phyloP scores from a whole-genome alignment of 1,284 basidiomycete genomes.

The Sphaerobolus stellatus region DNA sequence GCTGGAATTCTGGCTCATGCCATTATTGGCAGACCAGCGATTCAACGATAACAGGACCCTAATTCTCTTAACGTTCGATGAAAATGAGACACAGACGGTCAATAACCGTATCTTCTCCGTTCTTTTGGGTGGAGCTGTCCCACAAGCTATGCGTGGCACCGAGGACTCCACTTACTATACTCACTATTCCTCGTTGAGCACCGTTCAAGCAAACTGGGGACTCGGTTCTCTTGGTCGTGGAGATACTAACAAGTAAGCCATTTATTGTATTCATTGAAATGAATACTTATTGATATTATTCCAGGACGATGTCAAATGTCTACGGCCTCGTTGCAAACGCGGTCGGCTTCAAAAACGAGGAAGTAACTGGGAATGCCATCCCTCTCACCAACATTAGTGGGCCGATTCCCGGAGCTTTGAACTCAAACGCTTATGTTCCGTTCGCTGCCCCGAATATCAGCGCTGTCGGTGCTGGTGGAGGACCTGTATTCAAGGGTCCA shows the following conservation, averaged over 20 bases:
- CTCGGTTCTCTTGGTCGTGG: conserved; percentile 57
- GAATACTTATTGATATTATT: not conserved
- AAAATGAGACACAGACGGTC: conserved; percentile 48
- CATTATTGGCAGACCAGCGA: conserved; percentile 44
- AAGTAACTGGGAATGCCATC: conserved; percentile 27
- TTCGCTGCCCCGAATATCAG: conserved; percentile 42
- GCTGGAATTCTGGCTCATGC: conserved; percentile 54
- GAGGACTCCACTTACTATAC: conserved; percentile 58
- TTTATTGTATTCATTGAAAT: not conserved
- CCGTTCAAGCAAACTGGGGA: conserved; percentile 65
- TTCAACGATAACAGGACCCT: conserved; percentile 55
- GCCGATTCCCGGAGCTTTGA: conserved; percentile 32
- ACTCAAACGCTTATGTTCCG: conserved; percentile 38
- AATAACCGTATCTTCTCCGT: conserved; percentile 51
- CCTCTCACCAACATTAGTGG: conserved; percentile 36
- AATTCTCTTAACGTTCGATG: conserved; percentile 57
- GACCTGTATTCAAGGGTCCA: conserved; percentile 38
- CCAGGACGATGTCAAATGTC: conserved; percentile 45
- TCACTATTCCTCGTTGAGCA: conserved; percentile 63
- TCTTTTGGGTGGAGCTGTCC: conserved; percentile 55
- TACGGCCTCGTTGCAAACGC: conserved; percentile 43
- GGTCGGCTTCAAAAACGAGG: conserved; percentile 39
- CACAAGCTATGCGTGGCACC: conserved; percentile 41
- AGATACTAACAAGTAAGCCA: conserved; percentile 44
- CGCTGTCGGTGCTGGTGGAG: conserved; percentile 40